Percentiles rank a stretch among this genome's conserved stretches.
These are phyloP conservation scores for Akebia trifoliata DNA, from an alignment of 164 flowering plant species.

Conservation along the genomic window DNA sequence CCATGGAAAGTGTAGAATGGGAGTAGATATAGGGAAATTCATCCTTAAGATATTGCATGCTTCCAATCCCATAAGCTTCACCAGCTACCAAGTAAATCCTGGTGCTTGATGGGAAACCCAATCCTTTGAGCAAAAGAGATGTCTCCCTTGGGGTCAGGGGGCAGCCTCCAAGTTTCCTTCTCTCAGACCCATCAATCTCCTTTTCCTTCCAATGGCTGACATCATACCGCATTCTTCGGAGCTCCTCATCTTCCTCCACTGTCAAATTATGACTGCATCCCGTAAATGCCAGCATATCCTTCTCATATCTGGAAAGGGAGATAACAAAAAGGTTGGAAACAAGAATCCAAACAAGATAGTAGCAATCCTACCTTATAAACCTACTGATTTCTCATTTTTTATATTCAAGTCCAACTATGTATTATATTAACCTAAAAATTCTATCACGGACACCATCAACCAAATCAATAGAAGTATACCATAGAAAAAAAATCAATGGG, in stretches of 20 bases:
- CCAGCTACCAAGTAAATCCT: constrained; percentile 94
- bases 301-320: constrained; percentile 65
- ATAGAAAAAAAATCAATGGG: background rate
- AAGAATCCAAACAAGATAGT: background rate
- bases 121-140: constrained; percentile 70
- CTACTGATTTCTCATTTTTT: background rate
- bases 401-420: background rate
- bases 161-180: constrained; percentile 86
- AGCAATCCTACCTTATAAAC: background rate
- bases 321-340: background rate
- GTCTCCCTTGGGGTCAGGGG: constrained; percentile 96
- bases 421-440: background rate
- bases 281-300: constrained; percentile 98
- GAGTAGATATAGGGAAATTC: constrained; percentile 82
- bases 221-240: constrained; percentile 70
- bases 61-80: constrained; percentile 87
- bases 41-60: constrained; percentile 64
- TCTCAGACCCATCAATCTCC: constrained; percentile 83
- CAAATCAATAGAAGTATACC: background rate
- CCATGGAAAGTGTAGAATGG: constrained; percentile 70
- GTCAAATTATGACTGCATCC: constrained; percentile 92
- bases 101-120: constrained; percentile 72
- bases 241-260: constrained; percentile 81
- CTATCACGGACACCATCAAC: background rate
- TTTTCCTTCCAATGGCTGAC: constrained; percentile 99